Base-by-base conservation (phyloP, 2,329 filamentous ascomycete genomes). In the Tolypocladium guangdongense region DNA sequence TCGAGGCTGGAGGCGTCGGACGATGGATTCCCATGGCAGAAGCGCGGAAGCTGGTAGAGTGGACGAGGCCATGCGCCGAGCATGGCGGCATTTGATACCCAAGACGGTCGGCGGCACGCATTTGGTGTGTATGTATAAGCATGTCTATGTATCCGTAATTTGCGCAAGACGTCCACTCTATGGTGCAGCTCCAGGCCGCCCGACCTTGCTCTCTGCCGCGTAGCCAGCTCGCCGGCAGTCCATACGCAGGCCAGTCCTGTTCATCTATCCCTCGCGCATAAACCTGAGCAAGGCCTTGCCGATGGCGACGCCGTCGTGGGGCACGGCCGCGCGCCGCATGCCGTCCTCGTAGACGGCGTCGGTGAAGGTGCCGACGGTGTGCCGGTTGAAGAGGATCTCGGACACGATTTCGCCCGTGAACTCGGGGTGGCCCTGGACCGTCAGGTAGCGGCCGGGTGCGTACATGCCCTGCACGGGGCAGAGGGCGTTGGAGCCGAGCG, bases 281-380 rank as follows among this genome's bases (percentile, higher is more conserved):
- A 97, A 96, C 46, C 78, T 80, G 63, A 96, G 66, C 66, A 96
- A 95, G 0, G 82, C 84, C 57, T 78, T 75, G 0, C 83, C 86
- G 52, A 96, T 83, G 3, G 75, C 71, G n/a, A 93, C 74, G 1
- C 92, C 91, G 66, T 96, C 90, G 58, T 96, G 90, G 52, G 80
- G 74, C 36, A 82, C 75, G 10, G 72, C 73, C 2, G 85, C 85
- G 56, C 88, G 79, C 8, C 70, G 71, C 65, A 91, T 79, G 30
- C 81, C 88, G 60, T 88, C 86, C 53, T 81, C 70, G 60, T 81
- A 92, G 56, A 86, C 69, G 20, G 81, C 81, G 54, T 91, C 82
- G 52, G 77, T 71, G 58, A 96, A 87, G 24, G 93, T 75, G 1
- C 88, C 88, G 49, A 73, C 73, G 32, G 75, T 73, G 63, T 87